Conservation (phyloP, 1,284 basidiomycete species). For the Rhodotorula sp. region DNA sequence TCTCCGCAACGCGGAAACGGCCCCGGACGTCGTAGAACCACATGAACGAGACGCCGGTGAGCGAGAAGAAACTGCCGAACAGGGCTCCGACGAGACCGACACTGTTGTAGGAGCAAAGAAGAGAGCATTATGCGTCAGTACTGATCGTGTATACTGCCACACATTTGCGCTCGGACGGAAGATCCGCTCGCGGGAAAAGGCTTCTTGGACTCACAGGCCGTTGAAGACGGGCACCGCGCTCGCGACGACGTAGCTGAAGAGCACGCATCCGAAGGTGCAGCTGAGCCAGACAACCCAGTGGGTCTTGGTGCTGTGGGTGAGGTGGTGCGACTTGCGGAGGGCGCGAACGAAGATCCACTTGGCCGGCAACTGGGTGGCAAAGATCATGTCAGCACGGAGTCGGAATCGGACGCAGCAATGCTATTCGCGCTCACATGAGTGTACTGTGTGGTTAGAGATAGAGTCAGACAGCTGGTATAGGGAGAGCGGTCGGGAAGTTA, state of each 20-base stretch:
- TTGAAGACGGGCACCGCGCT: conserved; percentile 42
- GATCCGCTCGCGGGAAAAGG: too few species aligned
- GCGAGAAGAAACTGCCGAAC: conserved; percentile 24
- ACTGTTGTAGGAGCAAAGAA: neutral
- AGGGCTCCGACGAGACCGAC: conserved; percentile 14
- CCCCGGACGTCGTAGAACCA: conserved; percentile 31
- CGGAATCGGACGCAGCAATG: too few species aligned
- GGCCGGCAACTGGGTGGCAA: conserved; percentile 51
- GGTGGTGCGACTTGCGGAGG: conserved; percentile 60
- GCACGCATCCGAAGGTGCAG: conserved; percentile 54
- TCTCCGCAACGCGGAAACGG: neutral
- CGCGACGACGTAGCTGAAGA: conserved; percentile 56
- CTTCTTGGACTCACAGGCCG: neutral
- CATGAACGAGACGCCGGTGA: conserved; percentile 21
- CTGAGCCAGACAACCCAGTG: conserved; percentile 62
- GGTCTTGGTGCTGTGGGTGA: conserved; percentile 59
- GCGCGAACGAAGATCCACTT: conserved; percentile 63
- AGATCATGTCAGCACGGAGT: too few species aligned
- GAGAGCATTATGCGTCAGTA: conserved; percentile 16
- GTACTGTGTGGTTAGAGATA: too few species aligned
- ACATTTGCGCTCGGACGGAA: neutral
- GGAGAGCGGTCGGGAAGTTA: too few species aligned
- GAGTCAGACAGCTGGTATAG: too few species aligned
- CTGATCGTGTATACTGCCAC: neutral
- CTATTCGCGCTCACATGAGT: too few species aligned